Evolutionary conservation across 805 yeast genomes (phyloP).

Genomic region (Candida stauntonica): DNA sequence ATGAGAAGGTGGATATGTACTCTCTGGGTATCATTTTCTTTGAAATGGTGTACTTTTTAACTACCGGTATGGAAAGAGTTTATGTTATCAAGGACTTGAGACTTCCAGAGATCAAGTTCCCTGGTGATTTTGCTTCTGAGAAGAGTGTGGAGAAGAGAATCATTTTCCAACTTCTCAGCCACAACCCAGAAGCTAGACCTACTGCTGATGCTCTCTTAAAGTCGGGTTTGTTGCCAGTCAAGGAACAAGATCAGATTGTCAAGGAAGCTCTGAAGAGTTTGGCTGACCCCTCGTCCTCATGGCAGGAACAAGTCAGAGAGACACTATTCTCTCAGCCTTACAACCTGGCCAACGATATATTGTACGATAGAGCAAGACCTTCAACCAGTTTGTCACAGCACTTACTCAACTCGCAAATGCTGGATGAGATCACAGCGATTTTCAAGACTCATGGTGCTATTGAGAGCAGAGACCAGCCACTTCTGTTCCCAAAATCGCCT

Average conservation of each 20-base stretch:
- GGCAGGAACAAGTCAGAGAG: slow-evolving; percentile 90
- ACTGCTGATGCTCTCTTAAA: slow-evolving; percentile 69
- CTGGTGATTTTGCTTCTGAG: slow-evolving; percentile 54
- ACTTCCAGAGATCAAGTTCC: slow-evolving; percentile 57
- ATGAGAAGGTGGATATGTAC: slow-evolving; percentile 94
- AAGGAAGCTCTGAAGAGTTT: slow-evolving; percentile 82
- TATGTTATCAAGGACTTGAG: slow-evolving; percentile 65
- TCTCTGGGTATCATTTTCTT: slow-evolving; percentile 92
- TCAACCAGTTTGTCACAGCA: slow-evolving; percentile 40
- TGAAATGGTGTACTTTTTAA: slow-evolving; percentile 83
- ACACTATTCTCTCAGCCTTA: slow-evolving; percentile 83
- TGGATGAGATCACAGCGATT: slow-evolving; percentile 53
- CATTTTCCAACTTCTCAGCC: slow-evolving; percentile 64
- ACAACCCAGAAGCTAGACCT: slow-evolving; percentile 75
- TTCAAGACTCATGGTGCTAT: slow-evolving; percentile 86
- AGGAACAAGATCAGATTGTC: slow-evolving; percentile 84
- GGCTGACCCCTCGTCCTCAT: slow-evolving; percentile 87
- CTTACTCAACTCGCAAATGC: slow-evolving; percentile 55
- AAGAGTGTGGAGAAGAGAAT: slow-evolving; percentile 62
- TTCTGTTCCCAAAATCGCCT: slow-evolving; percentile 79
- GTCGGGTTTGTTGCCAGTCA: slow-evolving; percentile 83
- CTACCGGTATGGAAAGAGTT: slow-evolving; percentile 94
- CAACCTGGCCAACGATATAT: slow-evolving; percentile 75
- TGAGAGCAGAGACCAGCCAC: slow-evolving; percentile 60
- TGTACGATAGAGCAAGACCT: slow-evolving; percentile 55